Conservation (phyloP, 306 rosid species). For the Chamaecrista fasciculata region DNA sequence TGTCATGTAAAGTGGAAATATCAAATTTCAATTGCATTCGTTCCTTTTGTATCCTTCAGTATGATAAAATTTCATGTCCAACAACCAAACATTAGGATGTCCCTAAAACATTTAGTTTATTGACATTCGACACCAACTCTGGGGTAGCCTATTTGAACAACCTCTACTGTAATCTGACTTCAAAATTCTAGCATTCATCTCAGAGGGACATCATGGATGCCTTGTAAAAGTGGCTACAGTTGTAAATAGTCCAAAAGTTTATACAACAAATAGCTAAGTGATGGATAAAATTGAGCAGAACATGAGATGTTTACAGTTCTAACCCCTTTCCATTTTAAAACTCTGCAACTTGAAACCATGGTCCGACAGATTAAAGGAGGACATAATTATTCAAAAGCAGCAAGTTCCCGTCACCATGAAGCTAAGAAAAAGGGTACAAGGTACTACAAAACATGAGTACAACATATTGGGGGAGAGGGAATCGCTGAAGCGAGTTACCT, state of each 20-base stretch:
- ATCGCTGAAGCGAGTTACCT: background rate
- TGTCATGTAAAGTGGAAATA: too few relatives aligned
- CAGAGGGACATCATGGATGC: too few relatives aligned
- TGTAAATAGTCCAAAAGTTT: background rate
- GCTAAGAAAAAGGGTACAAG: background rate
- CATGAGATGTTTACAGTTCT: background rate
- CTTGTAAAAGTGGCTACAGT: too few relatives aligned
- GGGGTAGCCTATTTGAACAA: too few relatives aligned
- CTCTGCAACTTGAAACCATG: background rate
- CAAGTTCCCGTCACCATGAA: background rate
- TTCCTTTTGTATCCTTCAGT: too few relatives aligned
- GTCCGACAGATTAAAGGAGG: background rate
- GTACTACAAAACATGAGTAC: background rate
- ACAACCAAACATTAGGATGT: too few relatives aligned
- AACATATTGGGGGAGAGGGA: background rate
- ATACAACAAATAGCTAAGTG: background rate
- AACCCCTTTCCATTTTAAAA: background rate
- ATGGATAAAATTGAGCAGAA: background rate
- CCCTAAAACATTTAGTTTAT: too few relatives aligned
- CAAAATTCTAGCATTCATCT: too few relatives aligned
- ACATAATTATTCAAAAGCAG: background rate
- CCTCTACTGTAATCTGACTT: too few relatives aligned
- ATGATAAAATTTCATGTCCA: too few relatives aligned
- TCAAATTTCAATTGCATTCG: too few relatives aligned
- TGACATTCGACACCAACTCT: too few relatives aligned